Evolutionary conservation across 805 yeast genomes (phyloP).

Genomic region (Grigorovia jiainica): DNA sequence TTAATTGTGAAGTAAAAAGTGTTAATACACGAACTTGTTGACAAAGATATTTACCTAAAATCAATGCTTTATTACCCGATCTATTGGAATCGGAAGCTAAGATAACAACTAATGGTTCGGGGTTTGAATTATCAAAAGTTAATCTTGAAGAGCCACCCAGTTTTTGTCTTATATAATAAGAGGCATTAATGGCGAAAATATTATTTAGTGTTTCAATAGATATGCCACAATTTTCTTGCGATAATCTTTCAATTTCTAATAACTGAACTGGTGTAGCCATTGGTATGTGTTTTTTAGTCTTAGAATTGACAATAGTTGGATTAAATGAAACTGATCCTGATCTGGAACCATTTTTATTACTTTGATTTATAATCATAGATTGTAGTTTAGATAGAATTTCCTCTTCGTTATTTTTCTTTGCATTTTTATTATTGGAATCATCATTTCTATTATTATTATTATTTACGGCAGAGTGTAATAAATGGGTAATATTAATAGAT

Average conservation of each 20-base stretch:
- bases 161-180: conserved; percentile 46
- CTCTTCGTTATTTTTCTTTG: conserved; percentile 5
- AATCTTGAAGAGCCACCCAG: conserved; percentile 66
- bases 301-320: conserved; percentile 10
- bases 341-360: conserved; percentile 9
- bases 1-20: conserved; percentile 26
- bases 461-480: conserved; percentile 22
- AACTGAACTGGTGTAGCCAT: conserved; percentile 71
- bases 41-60: conserved; percentile 64
- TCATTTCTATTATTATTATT: conserved; percentile 8
- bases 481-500: conserved; percentile 29
- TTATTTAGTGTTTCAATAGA: conserved; percentile 43
- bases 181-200: conserved; percentile 58
- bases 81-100: conserved; percentile 60
- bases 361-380: conserved; percentile 16
- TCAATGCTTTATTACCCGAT: conserved; percentile 66
- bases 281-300: conserved; percentile 33
- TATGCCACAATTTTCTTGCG: conserved; percentile 45
- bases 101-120: conserved; percentile 66
- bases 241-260: conserved; percentile 59
- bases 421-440: conserved; percentile 1
- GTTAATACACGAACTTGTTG: conserved; percentile 64
- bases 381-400: conserved; percentile 12
- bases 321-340: conserved; percentile 10
- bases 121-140: conserved; percentile 57